Percentiles rank a stretch among this genome's conserved stretches.
These are phyloP conservation scores for Meyerozyma sp. DNA, from an alignment of 1,139 yeast species.

Conservation along the genomic window DNA sequence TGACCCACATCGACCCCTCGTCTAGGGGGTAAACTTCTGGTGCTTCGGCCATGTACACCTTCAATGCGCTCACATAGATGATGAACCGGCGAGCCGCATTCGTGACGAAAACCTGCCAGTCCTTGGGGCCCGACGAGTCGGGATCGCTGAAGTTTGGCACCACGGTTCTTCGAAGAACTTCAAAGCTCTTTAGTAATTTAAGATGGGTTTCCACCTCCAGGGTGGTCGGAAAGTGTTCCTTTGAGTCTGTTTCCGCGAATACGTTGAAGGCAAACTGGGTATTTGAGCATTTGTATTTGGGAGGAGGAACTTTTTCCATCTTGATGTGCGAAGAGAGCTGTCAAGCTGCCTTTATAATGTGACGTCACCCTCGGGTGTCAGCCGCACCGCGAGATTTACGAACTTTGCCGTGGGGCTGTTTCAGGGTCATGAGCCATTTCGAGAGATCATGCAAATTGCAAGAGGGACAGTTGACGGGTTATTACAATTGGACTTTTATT, in stretches of 20 bases:
- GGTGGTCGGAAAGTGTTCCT: constrained; percentile 5
- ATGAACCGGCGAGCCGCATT: constrained; percentile 27
- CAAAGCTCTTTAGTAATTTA: constrained; percentile 25
- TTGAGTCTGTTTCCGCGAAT: background rate
- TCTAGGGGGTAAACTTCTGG: constrained; percentile 1
- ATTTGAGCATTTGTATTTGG: background rate
- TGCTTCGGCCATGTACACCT: constrained; percentile 2
- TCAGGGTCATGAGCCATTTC: too few relatives aligned
- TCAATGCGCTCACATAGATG: constrained; percentile 19
- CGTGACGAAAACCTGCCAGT: constrained; percentile 26
- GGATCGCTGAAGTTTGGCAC: constrained; percentile 3
- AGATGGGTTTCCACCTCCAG: constrained; percentile 21
- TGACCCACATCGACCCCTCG: constrained; percentile 3
- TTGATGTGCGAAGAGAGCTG: background rate
- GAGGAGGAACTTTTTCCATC: background rate
- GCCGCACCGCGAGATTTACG: background rate
- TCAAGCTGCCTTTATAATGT: background rate
- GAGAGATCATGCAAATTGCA: too few relatives aligned
- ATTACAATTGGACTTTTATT: too few relatives aligned
- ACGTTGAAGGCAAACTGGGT: background rate
- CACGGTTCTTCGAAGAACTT: constrained; percentile 15
- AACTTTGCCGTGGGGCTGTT: background rate
- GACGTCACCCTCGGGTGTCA: background rate
- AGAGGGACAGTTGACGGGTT: too few relatives aligned
- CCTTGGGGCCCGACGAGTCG: constrained; percentile 7